Evolutionary conservation across 345 rosid genomes (phyloP).

Genomic region (Garcia nutans): DNA sequence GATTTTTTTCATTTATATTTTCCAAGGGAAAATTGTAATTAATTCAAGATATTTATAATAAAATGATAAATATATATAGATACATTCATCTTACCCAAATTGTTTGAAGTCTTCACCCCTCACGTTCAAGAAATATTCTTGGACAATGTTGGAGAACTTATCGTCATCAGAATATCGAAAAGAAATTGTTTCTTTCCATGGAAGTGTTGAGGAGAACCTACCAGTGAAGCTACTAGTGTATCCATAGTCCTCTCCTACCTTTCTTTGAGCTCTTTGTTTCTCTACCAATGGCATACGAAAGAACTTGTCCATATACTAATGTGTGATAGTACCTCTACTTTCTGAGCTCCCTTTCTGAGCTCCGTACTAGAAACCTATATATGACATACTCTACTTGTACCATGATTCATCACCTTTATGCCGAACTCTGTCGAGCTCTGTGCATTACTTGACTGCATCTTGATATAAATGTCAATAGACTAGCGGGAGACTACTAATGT

Average conservation of each 20-base stretch:
- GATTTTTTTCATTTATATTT: no score
- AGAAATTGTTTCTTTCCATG: slow-evolving; percentile 98
- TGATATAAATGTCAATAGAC: no score
- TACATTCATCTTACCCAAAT: slow-evolving; percentile 54
- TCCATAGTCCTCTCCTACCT: slow-evolving; percentile 74
- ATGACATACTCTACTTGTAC: no score
- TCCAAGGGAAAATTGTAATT: no score
- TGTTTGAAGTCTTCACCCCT: slow-evolving; percentile 66
- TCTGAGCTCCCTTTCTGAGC: no score
- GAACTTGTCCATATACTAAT: slow-evolving; percentile 64
- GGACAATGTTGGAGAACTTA: slow-evolving; percentile 43
- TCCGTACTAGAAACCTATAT: no score
- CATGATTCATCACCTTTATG: no score
- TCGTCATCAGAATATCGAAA: slow-evolving; percentile 52
- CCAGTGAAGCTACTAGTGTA: slow-evolving; percentile 96
- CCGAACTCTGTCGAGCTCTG: no score
- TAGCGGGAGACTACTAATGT: no score
- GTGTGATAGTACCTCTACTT: no score
- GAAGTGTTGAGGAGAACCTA: slow-evolving; percentile 83
- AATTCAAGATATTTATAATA: neutral
- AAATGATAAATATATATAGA: neutral
- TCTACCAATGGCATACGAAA: slow-evolving; percentile 62
- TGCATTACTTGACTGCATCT: no score
- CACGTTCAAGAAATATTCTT: slow-evolving; percentile 55
- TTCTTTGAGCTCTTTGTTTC: slow-evolving; percentile 76